phyloP scores from a whole-genome alignment of 176 grass and related monocot species.

The Oryza glaberrima region DNA sequence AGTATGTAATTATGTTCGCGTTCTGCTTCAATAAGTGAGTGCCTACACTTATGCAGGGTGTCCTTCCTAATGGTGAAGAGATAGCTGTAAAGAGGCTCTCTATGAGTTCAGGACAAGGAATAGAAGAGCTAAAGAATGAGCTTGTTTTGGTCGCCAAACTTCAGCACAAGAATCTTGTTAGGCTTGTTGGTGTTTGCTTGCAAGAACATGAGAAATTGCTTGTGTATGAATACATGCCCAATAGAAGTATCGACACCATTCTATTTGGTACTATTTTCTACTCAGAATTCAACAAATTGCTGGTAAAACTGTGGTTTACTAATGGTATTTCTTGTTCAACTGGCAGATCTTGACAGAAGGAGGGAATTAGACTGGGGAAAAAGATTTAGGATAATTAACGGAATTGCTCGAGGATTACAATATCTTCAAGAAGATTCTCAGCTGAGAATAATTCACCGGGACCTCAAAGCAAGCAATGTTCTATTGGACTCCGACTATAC shows the following conservation, averaged over 20 bases:
- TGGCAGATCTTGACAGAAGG: slow-evolving; percentile 45
- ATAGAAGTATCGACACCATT: slow-evolving; percentile 49
- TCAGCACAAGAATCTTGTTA: slow-evolving; percentile 55
- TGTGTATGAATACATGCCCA: slow-evolving; percentile 61
- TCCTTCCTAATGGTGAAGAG: slow-evolving; percentile 45
- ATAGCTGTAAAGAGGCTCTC: slow-evolving; percentile 52
- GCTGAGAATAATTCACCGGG: slow-evolving; percentile 52
- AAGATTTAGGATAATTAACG: slow-evolving; percentile 43
- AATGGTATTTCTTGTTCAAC: slow-evolving; percentile 13
- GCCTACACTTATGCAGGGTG: slow-evolving; percentile 30
- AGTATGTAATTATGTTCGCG: background rate
- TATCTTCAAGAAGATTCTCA: slow-evolving; percentile 79
- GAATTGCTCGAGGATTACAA: slow-evolving; percentile 57
- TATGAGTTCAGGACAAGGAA: slow-evolving; percentile 36
- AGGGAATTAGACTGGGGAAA: slow-evolving; percentile 49
- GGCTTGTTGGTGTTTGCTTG: slow-evolving; percentile 52
- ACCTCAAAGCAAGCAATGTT: slow-evolving; percentile 45
- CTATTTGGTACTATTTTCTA: slow-evolving; percentile 37
- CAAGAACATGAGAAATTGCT: slow-evolving; percentile 46
- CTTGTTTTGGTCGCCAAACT: slow-evolving; percentile 54
- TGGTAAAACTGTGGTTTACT: background rate
- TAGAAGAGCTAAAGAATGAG: slow-evolving; percentile 53
- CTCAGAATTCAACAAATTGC: background rate
- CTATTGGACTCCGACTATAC: slow-evolving; percentile 49
- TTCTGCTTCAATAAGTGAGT: slow-evolving; percentile 9